Base-by-base conservation (phyloP, 345 rosid genomes). In the Raphanus sativus region DNA sequence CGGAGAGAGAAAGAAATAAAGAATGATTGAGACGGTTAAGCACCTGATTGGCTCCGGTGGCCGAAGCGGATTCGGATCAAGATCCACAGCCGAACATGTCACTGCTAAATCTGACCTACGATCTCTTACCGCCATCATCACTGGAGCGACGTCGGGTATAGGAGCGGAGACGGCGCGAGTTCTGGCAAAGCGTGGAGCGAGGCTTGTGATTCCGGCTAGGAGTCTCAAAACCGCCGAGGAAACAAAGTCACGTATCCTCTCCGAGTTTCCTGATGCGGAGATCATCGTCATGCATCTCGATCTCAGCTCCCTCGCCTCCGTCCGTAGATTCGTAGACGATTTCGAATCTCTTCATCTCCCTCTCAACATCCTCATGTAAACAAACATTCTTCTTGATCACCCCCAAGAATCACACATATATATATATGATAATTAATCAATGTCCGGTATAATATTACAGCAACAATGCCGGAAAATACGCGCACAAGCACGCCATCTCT, bases 151-250 rank as follows among this genome's bases (percentile, higher is more conserved):
- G 81, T 94, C 98, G 21, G 98, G 98, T 76, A 94, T 94, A 8
- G 98, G 98, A 66, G 93, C 90, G 4, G 98, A 94, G 89, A 92
- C 97, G 71, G 98, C 98, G 1, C 88, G 97, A 7, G 95, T 87
- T 21, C 66, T 94, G 60, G 94, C 94, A 0, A 92, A 88, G 82
- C 73, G 92, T 54, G 94, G 98, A 8, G 95, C 85, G 55, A 83
- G 89, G 84, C 83, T 94, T 67, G 95, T 94, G 71, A 67, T 94
- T 29, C 98, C 98, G 55, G 94, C 90, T 29, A 72, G 98, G 82
- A 92, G 80, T 71, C 76, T 89, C 36, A 94, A 94, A 75, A 85
- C 94, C 6, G 97, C 98, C 0, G 97, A 92, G 88, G 98, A 94
- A 24, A 75, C 91, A 8, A 90, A 81, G 82, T 90, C 87, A 13